phyloP scores from a whole-genome alignment of 2,329 filamentous ascomycete genomes.

The Curvularia spicifera region DNA sequence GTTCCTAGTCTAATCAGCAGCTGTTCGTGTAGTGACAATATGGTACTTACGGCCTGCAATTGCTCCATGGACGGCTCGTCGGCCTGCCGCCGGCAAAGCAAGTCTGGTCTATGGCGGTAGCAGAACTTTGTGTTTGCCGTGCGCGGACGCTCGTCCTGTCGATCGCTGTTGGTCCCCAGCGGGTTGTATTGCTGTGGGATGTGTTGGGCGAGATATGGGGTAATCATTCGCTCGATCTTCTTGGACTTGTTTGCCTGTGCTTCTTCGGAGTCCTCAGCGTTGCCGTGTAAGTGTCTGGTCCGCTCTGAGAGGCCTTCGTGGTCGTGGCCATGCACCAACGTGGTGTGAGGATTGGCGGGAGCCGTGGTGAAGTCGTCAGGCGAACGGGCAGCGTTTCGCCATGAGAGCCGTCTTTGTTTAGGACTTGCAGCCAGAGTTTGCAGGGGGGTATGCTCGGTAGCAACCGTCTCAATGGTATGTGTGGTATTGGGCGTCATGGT shows the following conservation, averaged over 20 bases:
- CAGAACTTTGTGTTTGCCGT: conserved; percentile 87
- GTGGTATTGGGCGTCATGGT: conserved; percentile 39
- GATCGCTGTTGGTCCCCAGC: conserved; percentile 62
- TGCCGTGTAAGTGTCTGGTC: conserved; percentile 38
- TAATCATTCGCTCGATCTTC: conserved; percentile 77
- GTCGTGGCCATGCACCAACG: conserved; percentile 48
- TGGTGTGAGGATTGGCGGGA: conserved; percentile 40
- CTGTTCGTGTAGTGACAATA: background rate
- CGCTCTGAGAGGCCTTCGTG: conserved; percentile 43
- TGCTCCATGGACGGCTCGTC: conserved; percentile 97
- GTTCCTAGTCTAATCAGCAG: conserved; percentile 63
- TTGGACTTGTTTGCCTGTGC: conserved; percentile 54
- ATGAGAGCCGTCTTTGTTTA: conserved; percentile 38
- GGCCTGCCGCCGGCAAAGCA: conserved; percentile 89
- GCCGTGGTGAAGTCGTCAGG: conserved; percentile 21
- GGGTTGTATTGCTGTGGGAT: conserved; percentile 90
- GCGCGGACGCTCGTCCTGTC: conserved; percentile 28
- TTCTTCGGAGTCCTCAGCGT: conserved; percentile 35
- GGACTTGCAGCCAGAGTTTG: conserved; percentile 21
- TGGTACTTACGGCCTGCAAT: conserved; percentile 75
- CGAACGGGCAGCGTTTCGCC: conserved; percentile 33
- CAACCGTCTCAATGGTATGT: conserved; percentile 32
- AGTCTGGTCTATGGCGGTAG: conserved; percentile 91
- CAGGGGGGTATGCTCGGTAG: conserved; percentile 31
- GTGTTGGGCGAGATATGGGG: conserved; percentile 87